Percentiles rank a stretch among this genome's conserved stretches.
phyloP scores from a whole-genome alignment of 257 asterid genomes.

The Nicotiana attenuata region DNA sequence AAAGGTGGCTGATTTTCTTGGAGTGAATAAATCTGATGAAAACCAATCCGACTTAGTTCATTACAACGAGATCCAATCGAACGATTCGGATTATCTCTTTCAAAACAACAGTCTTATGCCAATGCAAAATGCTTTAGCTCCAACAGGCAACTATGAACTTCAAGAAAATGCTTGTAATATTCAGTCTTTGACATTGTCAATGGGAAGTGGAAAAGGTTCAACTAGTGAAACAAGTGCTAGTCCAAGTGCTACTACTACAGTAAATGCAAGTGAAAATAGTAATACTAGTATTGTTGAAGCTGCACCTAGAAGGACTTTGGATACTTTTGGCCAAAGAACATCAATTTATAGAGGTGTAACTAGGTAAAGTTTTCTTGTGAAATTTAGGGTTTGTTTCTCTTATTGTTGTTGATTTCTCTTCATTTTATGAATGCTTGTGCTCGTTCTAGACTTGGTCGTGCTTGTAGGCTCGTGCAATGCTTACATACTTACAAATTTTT shows the following conservation, averaged over 20 bases:
- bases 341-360: conserved; percentile 94
- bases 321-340: conserved; percentile 94
- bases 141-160: conserved; percentile 24
- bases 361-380: conserved; percentile 33
- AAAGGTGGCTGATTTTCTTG: conserved; percentile 75
- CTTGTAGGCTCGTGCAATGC: background rate
- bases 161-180: conserved; percentile 51
- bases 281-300: conserved; percentile 53
- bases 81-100: conserved; percentile 45
- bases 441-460: background rate
- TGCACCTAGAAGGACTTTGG: conserved; percentile 61
- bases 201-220: conserved; percentile 73
- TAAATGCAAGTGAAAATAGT: conserved; percentile 37
- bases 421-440: background rate
- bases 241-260: background rate
- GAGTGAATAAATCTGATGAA: conserved; percentile 33
- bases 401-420: background rate
- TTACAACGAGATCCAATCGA: conserved; percentile 47
- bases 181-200: conserved; percentile 69
- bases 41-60: conserved; percentile 43
- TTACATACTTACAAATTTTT: background rate
- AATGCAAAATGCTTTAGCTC: conserved; percentile 31
- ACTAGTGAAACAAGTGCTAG: conserved; percentile 34
- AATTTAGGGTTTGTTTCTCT: background rate
- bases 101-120: conserved; percentile 37